These are phyloP conservation scores for Parachaetomium inaequale DNA, from an alignment of 495 filamentous ascomycete genomes.

Conservation along the genomic window DNA sequence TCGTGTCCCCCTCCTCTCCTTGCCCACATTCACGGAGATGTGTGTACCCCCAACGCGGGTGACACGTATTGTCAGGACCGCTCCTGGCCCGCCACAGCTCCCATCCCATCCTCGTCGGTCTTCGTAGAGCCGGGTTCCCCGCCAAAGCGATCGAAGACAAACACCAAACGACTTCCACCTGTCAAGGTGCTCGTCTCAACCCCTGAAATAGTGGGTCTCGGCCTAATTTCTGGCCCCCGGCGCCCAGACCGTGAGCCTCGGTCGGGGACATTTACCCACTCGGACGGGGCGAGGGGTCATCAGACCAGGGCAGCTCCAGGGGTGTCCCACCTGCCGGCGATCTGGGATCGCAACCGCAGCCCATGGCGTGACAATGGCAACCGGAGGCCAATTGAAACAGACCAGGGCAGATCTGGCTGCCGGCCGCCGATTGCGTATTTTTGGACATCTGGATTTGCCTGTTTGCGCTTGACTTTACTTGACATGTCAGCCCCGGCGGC, in stretches of 20 bases:
- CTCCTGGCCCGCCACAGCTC: neutral
- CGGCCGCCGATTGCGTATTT: neutral
- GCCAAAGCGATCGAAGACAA: neutral
- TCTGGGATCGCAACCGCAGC: neutral
- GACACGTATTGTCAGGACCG: neutral
- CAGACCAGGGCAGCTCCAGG: neutral
- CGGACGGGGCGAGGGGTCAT: neutral
- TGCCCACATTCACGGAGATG: neutral
- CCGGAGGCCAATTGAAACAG: neutral
- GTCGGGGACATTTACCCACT: slow-evolving; percentile 7
- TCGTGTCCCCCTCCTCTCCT: neutral
- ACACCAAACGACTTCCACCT: too few relatives aligned
- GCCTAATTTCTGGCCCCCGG: neutral
- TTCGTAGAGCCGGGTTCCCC: neutral
- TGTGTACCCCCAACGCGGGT: neutral
- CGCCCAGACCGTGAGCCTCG: neutral
- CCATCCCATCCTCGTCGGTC: too few relatives aligned
- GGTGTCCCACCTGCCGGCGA: neutral
- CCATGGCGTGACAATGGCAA: neutral
- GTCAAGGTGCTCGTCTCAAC: neutral
- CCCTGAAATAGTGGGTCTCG: neutral
- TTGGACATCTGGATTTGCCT: neutral
- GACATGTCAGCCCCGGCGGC: neutral
- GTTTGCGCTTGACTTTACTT: neutral
- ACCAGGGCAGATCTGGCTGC: neutral